Conservation (phyloP, 768 basidiomycete genomes). For the Naganishia onofrii region DNA sequence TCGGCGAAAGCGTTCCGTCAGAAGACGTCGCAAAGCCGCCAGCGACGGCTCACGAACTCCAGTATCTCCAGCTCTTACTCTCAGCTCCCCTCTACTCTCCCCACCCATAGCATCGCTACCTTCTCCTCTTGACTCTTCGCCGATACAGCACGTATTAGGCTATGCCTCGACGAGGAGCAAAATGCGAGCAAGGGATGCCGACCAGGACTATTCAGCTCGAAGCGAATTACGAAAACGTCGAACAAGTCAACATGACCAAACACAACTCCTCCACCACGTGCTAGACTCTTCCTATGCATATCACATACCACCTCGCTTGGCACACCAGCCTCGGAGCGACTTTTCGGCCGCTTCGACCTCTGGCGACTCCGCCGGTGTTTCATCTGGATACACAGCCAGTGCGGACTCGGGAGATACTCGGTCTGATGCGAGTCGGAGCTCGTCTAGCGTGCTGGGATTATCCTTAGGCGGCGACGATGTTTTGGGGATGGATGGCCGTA, state of each 20-base stretch:
- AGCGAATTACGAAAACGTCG: constrained; percentile 16
- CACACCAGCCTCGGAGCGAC: constrained; percentile 15
- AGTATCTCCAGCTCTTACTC: background rate
- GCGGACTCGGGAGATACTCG: constrained; percentile 4
- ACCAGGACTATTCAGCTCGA: constrained; percentile 10
- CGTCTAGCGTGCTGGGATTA: constrained; percentile 5
- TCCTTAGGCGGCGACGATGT: background rate
- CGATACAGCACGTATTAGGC: background rate
- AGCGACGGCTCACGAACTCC: constrained; percentile 15
- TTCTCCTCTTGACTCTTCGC: constrained; percentile 6
- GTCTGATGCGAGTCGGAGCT: constrained; percentile 4
- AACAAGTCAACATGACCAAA: background rate
- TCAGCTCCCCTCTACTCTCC: background rate
- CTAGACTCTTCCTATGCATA: background rate
- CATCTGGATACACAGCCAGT: constrained; percentile 10
- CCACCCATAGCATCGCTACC: background rate
- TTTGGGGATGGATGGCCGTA: background rate
- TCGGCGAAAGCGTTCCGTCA: constrained; percentile 4
- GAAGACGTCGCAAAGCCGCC: constrained; percentile 10
- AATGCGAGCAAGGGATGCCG: background rate
- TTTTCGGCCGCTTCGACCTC: constrained; percentile 18
- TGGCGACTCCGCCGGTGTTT: background rate
- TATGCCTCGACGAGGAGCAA: background rate
- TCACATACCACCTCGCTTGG: constrained; percentile 6
- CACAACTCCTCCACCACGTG: background rate